These are phyloP conservation scores for Globisporangium barbulae DNA, from an alignment of 352 stramenopile genomes.

Conservation along the genomic window DNA sequence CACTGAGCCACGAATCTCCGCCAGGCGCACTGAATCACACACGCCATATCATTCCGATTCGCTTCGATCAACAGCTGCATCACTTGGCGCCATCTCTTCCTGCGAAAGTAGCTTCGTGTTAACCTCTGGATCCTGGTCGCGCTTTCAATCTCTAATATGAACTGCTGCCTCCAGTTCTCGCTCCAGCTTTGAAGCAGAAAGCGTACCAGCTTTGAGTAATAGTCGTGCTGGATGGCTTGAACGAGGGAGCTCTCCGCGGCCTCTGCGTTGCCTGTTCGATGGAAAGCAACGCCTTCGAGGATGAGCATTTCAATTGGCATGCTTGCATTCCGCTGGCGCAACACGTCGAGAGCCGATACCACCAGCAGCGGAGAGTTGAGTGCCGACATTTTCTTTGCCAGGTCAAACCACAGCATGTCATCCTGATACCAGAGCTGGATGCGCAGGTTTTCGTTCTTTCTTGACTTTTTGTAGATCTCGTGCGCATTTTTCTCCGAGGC, in stretches of 20 bases:
- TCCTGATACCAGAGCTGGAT: slow-evolving; percentile 56
- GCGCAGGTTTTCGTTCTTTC: slow-evolving; percentile 61
- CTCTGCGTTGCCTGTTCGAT: slow-evolving; percentile 32
- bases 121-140: slow-evolving; percentile 34
- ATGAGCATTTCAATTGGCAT: slow-evolving; percentile 31
- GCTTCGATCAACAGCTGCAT: slow-evolving; percentile 24
- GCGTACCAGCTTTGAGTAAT: slow-evolving; percentile 41
- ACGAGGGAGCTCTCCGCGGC: slow-evolving; percentile 28
- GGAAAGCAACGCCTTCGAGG: slow-evolving; percentile 35
- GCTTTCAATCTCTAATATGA: slow-evolving; percentile 34
- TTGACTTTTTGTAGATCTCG: slow-evolving; percentile 52
- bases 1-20: slow-evolving; percentile 23
- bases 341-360: slow-evolving; percentile 26
- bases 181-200: slow-evolving; percentile 42
- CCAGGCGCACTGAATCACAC: slow-evolving; percentile 52
- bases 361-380: slow-evolving; percentile 51
- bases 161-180: slow-evolving; percentile 38
- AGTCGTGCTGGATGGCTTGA: slow-evolving; percentile 38
- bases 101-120: slow-evolving; percentile 17
- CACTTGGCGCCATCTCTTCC: slow-evolving; percentile 19
- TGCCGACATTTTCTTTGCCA: slow-evolving; percentile 40
- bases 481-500: slow-evolving; percentile 55
- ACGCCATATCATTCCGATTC: slow-evolving; percentile 24
- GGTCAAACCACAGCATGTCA: slow-evolving; percentile 52
- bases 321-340: slow-evolving; percentile 17